Base-by-base conservation (phyloP, 306 rosid genomes). In the Corylus americana region DNA sequence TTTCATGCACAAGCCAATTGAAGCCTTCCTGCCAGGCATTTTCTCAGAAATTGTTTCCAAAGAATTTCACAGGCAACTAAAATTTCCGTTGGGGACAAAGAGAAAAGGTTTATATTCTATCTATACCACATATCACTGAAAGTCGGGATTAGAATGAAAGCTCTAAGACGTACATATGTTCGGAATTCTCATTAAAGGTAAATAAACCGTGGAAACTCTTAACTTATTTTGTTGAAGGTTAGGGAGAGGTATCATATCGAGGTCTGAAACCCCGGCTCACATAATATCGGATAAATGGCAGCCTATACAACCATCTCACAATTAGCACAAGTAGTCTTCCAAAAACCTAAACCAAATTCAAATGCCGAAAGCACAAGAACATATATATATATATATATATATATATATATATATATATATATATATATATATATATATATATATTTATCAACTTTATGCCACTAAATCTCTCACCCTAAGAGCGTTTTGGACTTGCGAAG, bases 401-500 rank as follows among this genome's bases (percentile, higher is more conserved):
- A 14, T 39, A 27, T 14, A 31, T 8, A 62, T n/a, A 51, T 31
- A 37, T n/a, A 3, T 37, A 37, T n/a, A 3, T 18, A 14, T 39
- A 27, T 14, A 31, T 8, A 62, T n/a, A 51, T 31, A 37, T n/a
- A 3, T 37, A 37, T n/a, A 3, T 18, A 14, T 39, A 27, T 14
- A 31, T 8, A 62, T n/a, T 37, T 31, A 49, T 37, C 47, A 72
- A 62, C 3, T 48, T n/a, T 58, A 45, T 2, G 35, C 3, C 7
- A n/a, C 25, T 44, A 73, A 81, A 42, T 47, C 17, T 80, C 91
- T 79, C 79, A 94, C 98, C 84, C 51, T 62, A 20, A 94, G 59
- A 0, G 98, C 98, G 77, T 92, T 82, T 82, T 86, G 84, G 20
- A 94, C 86, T 86, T 94, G 94, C 81, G 93, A 85, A 74, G 82